Evolutionary conservation across 768 basidiomycete species (phyloP).

Genomic region (Serendipita sp.): DNA sequence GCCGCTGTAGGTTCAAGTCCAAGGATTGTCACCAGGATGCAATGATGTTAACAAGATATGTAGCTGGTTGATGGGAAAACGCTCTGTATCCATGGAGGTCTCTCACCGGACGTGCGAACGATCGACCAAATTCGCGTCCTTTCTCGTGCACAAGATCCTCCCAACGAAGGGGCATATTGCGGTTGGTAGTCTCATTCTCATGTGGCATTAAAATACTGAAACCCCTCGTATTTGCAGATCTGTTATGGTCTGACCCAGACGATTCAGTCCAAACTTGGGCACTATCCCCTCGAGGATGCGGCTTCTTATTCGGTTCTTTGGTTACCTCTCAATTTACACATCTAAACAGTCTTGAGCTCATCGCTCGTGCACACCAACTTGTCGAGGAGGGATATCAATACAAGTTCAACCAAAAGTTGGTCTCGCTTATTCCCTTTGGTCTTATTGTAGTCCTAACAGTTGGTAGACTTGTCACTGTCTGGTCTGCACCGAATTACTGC

Average conservation of each 20-base stretch:
- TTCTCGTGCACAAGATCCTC: slow-evolving; percentile 6
- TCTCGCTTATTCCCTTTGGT: slow-evolving; percentile 13
- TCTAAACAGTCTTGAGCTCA: slow-evolving; percentile 82
- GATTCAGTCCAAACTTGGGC: slow-evolving; percentile 64
- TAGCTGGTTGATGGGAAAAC: slow-evolving; percentile 78
- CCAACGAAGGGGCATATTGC: background rate
- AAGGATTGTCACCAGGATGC: background rate
- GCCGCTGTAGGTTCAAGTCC: slow-evolving; percentile 44
- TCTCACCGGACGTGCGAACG: slow-evolving; percentile 73
- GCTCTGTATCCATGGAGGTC: slow-evolving; percentile 92
- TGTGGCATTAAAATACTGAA: slow-evolving; percentile 8
- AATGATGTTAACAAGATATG: background rate
- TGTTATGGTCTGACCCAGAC: slow-evolving; percentile 99
- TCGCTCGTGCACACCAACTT: slow-evolving; percentile 92
- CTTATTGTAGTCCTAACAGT: background rate
- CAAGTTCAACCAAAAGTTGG: slow-evolving; percentile 15
- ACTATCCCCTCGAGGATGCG: slow-evolving; percentile 91
- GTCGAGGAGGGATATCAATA: slow-evolving; percentile 73
- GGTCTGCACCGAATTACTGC: slow-evolving; percentile 98
- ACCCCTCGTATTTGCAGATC: slow-evolving; percentile 29
- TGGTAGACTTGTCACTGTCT: slow-evolving; percentile 64
- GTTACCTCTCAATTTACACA: slow-evolving; percentile 82
- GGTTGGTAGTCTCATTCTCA: background rate
- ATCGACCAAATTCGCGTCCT: slow-evolving; percentile 64
- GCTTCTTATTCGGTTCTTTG: slow-evolving; percentile 86